Evolutionary conservation across 2,329 filamentous ascomycete genomes (phyloP), one percentile per base, ranked within the genome.

Genomic region (Ascochyta rabiei): DNA sequence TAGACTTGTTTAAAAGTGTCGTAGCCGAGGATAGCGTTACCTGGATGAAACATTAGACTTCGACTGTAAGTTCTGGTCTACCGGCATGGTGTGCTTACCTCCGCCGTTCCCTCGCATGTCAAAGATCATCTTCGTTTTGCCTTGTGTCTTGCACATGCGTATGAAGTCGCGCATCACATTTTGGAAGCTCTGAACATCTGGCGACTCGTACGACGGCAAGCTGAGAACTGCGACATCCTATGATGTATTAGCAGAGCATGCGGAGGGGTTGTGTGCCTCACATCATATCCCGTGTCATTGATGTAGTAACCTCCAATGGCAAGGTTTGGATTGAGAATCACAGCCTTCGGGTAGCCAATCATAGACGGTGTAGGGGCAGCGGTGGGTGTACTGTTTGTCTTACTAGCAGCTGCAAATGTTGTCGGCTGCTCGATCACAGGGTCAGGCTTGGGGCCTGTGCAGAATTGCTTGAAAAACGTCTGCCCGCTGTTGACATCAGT

Each of bases 51-150:
- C 18, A 37, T 57, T n/a, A 57, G 48, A 12, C 19, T 12, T 31
- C 1, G n/a, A 10, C 37, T 34, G n/a, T 15, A 38, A 15, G 13
- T n/a, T 10, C 6, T 34, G 8, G 13, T 21, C 8, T 12, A 34
- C 7, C 23, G 24, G 15, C 3, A 8, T 13, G 10, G 21, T 21
- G n/a, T 23, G 35, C 48, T 53, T 15, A 57, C 48, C 54, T 34
- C 87, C 87, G 0, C 76, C 77, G 59, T 90, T 90, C 2, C 76
- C 79, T 4, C 82, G 80, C 6, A 89, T 66, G 59, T 90, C 88
- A 54, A 90, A 82, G 26, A 90, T 78, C 5, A 90, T 76, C 67
- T 84, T 86, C n/a, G 76, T 83, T 67, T 86, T 86, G 2, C 79
- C 77, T 2, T 75, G 75, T 2, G 69, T 59, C 37, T 79, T 77